phyloP scores from a whole-genome alignment of 2,329 filamentous ascomycete species.

The Venturia asperata region DNA sequence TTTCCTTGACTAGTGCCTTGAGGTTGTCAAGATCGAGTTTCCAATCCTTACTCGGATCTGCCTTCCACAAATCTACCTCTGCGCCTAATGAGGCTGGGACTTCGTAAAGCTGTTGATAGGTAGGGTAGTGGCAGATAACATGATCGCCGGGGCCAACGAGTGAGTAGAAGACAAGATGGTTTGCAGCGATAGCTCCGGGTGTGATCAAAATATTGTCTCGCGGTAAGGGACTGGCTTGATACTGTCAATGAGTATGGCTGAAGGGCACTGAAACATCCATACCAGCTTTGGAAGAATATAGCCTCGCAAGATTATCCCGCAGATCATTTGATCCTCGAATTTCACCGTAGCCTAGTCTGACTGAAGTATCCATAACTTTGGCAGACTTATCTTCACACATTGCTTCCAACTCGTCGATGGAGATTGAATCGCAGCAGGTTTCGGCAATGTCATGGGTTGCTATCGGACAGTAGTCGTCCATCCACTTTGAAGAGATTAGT shows the following conservation, averaged over 20 bases:
- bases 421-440: slow-evolving; percentile 70
- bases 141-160: slow-evolving; percentile 69
- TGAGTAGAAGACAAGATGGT: slow-evolving; percentile 70
- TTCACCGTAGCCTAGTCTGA: slow-evolving; percentile 62
- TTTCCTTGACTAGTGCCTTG: slow-evolving; percentile 55
- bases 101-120: slow-evolving; percentile 76
- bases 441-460: slow-evolving; percentile 66
- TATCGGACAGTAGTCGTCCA: slow-evolving; percentile 47
- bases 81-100: slow-evolving; percentile 69
- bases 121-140: slow-evolving; percentile 79
- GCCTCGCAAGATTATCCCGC: slow-evolving; percentile 55
- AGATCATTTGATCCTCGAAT: slow-evolving; percentile 62
- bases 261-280: background rate
- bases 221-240: slow-evolving; percentile 36
- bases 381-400: slow-evolving; percentile 50
- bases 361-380: slow-evolving; percentile 46
- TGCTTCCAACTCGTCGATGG: slow-evolving; percentile 57
- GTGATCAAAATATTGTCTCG: slow-evolving; percentile 66
- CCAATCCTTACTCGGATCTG: slow-evolving; percentile 58
- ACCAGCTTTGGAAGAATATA: slow-evolving; percentile 53
- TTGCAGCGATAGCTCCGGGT: slow-evolving; percentile 75
- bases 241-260: background rate
- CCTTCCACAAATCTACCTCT: slow-evolving; percentile 69
- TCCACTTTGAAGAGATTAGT: slow-evolving; percentile 39
- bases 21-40: slow-evolving; percentile 61